Evolutionary conservation across 2,329 filamentous ascomycete genomes (phyloP), one percentile per base, ranked within the genome.

Genomic region (Neocucurbitaria cava): DNA sequence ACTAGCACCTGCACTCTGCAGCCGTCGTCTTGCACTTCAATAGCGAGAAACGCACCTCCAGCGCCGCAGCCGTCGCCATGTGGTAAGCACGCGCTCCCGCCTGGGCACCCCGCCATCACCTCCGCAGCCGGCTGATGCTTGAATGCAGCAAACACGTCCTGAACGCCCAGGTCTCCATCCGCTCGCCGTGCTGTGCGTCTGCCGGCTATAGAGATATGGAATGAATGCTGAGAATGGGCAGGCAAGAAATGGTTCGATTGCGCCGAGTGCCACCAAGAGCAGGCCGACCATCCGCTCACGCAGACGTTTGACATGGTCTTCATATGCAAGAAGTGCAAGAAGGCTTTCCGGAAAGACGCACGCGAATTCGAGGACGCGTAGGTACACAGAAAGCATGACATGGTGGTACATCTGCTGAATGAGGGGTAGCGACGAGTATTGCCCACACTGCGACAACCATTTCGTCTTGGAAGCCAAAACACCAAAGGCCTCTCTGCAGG

Each of bases 201-300:
- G 44, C 49, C 56, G 43, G 21, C 30, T 42, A 30, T 23, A 44
- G 31, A 17, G 45, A 17, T 8, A 38, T 17, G n/a, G 24, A 20
- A 38, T 44, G 24, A 41, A 40, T 49, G 57, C 53, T 60, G 36
- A 57, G 26, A 47, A 31, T 23, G 17, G 5, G 24, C 68, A 94
- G 91, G 91, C 82, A 86, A 87, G 57, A 97, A 96, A 82, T 99
- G 96, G 96, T 99, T 97, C 80, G 95, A 99, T 82, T 99, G 95
- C 79, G 90, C 91, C 62, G 90, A 97, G 76, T 99, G 95, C 80
- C 95, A 99, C 79, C 80, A 81, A 49, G 95, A 99, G 76, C 82
- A 86, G 58, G 89, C 96, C 77, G 78, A 82, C 57, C 95, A 98
- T 76, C 79, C 84, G 33, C 87, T 99, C 20, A 79, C 85, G 49